These are phyloP conservation scores for Anthracocystis setariae DNA, from an alignment of 1,284 basidiomycete genomes.

Conservation along the genomic window DNA sequence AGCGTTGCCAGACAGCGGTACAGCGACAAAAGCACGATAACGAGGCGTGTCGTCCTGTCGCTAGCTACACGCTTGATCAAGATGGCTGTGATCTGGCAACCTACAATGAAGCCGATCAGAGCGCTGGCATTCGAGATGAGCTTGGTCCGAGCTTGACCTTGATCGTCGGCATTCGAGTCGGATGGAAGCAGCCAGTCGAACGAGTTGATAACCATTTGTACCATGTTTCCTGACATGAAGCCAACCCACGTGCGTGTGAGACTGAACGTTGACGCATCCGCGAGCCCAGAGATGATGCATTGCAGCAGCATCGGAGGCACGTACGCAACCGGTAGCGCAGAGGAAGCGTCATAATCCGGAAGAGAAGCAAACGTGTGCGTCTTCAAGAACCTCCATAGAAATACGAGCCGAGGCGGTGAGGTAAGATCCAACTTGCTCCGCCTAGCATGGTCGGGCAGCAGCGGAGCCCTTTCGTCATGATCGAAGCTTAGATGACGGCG, in stretches of 20 bases:
- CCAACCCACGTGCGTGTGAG: constrained; percentile 42
- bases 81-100: constrained; percentile 30
- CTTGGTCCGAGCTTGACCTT: constrained; percentile 5
- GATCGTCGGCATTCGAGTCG: constrained; percentile 14
- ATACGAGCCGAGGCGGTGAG: neutral
- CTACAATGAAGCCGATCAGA: constrained; percentile 29
- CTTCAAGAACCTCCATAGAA: neutral
- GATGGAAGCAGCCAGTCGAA: constrained; percentile 31
- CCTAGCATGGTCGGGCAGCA: constrained; percentile 4
- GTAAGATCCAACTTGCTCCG: neutral
- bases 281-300: constrained; percentile 42
- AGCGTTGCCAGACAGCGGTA: constrained; percentile 23
- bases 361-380: constrained; percentile 21
- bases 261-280: constrained; percentile 34
- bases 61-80: constrained; percentile 22
- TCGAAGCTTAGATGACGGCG: neutral
- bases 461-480: constrained; percentile 13
- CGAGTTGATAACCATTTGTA: constrained; percentile 40
- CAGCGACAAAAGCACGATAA: constrained; percentile 14
- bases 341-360: constrained; percentile 10
- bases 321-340: constrained; percentile 19
- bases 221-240: constrained; percentile 52
- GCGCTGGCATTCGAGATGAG: constrained; percentile 23
- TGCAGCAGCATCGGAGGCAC: constrained; percentile 34
- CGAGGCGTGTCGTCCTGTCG: constrained; percentile 15